A percentile compares a stretch with the other conserved stretches of the same genome.
Evolutionary conservation across 2,329 filamentous ascomycete genomes (phyloP).

Genomic region (Coleophoma cylindrospora): DNA sequence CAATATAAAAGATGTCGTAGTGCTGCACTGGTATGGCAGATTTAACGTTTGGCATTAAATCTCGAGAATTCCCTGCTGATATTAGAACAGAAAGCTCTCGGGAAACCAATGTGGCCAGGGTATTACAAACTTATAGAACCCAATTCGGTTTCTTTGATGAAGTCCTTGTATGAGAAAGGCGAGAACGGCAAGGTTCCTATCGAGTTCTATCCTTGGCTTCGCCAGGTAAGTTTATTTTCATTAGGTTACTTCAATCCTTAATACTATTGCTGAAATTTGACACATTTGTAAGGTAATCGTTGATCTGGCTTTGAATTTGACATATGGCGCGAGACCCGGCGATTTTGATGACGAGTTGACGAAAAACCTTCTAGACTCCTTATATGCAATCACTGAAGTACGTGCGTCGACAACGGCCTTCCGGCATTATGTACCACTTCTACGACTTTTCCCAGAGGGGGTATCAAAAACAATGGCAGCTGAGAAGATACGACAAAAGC

Average conservation of each 20-base stretch:
- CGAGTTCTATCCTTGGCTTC: constrained; percentile 15
- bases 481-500: background rate
- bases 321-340: constrained; percentile 16
- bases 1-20: constrained; percentile 14
- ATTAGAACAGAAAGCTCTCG: constrained; percentile 14
- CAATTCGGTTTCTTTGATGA: constrained; percentile 7
- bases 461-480: background rate
- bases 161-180: constrained; percentile 7
- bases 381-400: constrained; percentile 17
- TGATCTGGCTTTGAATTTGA: constrained; percentile 17
- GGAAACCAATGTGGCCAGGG: constrained; percentile 17
- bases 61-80: background rate
- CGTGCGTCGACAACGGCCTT: constrained; percentile 18
- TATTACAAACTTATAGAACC: constrained; percentile 19
- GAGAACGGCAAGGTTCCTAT: constrained; percentile 10
- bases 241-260: too few species aligned
- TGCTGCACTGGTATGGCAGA: too few species aligned
- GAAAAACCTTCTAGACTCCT: constrained; percentile 12
- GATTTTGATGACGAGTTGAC: constrained; percentile 18
- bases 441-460: background rate
- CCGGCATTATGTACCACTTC: constrained; percentile 14
- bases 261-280: too few species aligned
- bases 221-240: constrained; percentile 3
- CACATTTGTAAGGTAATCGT: constrained; percentile 8
- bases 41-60: too few species aligned